These are phyloP conservation scores for Macrolepiota dolichaula DNA, from an alignment of 768 basidiomycete genomes.

Conservation along the genomic window DNA sequence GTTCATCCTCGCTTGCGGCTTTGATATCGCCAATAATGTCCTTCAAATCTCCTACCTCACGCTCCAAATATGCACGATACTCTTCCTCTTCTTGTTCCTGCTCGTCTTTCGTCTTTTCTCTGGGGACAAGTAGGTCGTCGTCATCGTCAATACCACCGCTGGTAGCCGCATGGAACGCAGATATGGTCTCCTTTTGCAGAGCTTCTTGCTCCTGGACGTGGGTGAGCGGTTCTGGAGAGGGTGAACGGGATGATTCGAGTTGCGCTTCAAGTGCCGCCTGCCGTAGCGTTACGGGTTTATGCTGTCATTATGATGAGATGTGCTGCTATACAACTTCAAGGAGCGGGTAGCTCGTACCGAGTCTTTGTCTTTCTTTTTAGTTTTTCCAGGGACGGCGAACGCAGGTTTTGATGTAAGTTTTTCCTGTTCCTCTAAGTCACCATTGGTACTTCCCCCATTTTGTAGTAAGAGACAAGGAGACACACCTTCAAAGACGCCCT, in stretches of 20 bases:
- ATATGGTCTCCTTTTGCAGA: slow-evolving; percentile 78
- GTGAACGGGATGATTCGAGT: slow-evolving; percentile 54
- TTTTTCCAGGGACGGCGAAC: slow-evolving; percentile 22
- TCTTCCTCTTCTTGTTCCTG: slow-evolving; percentile 77
- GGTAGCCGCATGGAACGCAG: slow-evolving; percentile 65
- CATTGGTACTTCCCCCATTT: not conserved
- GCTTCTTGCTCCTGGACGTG: slow-evolving; percentile 75
- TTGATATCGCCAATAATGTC: slow-evolving; percentile 52
- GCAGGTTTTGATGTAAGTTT: slow-evolving; percentile 29
- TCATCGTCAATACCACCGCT: slow-evolving; percentile 37
- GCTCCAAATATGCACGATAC: slow-evolving; percentile 77
- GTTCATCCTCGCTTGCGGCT: slow-evolving; percentile 19
- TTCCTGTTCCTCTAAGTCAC: slow-evolving; percentile 59
- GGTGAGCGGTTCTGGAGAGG: slow-evolving; percentile 47
- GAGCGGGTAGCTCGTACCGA: not conserved
- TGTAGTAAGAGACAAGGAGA: not conserved
- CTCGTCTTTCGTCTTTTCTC: slow-evolving; percentile 80
- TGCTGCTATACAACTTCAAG: not conserved
- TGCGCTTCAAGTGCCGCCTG: slow-evolving; percentile 66
- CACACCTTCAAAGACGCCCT: slow-evolving; percentile 76
- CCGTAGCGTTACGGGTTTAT: slow-evolving; percentile 73
- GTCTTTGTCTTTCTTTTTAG: slow-evolving; percentile 31
- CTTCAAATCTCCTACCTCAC: slow-evolving; percentile 77
- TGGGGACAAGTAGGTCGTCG: slow-evolving; percentile 65
- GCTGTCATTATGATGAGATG: slow-evolving; percentile 29